phyloP scores from a whole-genome alignment of 495 filamentous ascomycete genomes.

The Jackrogersella multiformis region DNA sequence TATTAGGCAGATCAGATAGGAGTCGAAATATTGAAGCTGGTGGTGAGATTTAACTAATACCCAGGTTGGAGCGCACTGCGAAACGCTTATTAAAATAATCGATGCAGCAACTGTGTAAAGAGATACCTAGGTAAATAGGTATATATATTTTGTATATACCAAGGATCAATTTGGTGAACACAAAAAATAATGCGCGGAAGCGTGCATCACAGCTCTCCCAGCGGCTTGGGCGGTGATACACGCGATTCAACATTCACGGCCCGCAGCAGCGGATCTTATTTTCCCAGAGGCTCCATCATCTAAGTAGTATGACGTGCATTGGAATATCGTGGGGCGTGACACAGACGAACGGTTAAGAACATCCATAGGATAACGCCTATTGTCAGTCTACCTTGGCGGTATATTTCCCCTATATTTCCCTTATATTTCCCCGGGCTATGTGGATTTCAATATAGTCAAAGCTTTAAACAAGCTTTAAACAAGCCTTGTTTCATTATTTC shows the following conservation, averaged over 20 bases:
- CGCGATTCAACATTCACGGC: slow-evolving; percentile 2
- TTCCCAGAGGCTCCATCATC: background rate
- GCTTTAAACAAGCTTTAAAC: too few species aligned
- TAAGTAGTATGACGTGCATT: slow-evolving; percentile 9
- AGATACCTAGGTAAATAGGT: too few species aligned
- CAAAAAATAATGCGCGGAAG: slow-evolving; percentile 13
- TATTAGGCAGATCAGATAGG: slow-evolving; percentile 28
- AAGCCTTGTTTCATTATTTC: too few species aligned
- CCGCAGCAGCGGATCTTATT: slow-evolving; percentile 22
- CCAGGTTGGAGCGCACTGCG: background rate
- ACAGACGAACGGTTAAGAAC: background rate
- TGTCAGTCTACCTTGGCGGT: too few species aligned
- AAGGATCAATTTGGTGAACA: background rate
- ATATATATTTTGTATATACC: background rate
- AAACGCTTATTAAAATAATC: background rate
- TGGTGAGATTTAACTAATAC: background rate
- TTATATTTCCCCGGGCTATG: too few species aligned
- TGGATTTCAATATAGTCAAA: too few species aligned
- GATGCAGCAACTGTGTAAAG: background rate
- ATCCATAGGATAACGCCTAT: background rate
- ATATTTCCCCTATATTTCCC: too few species aligned
- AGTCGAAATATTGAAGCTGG: slow-evolving; percentile 10
- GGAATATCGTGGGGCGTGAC: slow-evolving; percentile 7
- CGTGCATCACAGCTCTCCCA: slow-evolving; percentile 1
- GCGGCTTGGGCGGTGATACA: background rate